phyloP scores from a whole-genome alignment of 2,329 filamentous ascomycete species.

The Botryotinia convoluta region DNA sequence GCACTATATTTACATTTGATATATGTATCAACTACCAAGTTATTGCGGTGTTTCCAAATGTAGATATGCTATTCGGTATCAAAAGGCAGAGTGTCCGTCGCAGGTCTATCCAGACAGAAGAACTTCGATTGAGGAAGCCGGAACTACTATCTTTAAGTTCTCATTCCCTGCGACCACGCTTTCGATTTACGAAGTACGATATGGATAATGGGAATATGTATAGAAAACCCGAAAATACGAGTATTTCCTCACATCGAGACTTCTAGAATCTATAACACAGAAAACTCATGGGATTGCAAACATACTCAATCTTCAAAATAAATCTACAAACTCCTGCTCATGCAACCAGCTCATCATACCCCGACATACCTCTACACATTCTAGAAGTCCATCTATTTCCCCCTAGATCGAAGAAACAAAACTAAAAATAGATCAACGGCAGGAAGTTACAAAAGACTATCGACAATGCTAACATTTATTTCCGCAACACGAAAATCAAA shows the following conservation, averaged over 20 bases:
- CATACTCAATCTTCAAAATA: neutral
- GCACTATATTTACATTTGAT: neutral
- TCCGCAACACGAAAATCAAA: neutral
- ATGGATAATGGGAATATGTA: neutral
- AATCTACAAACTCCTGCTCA: neutral
- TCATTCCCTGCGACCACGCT: neutral
- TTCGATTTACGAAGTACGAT: neutral
- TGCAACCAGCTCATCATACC: neutral
- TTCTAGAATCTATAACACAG: neutral
- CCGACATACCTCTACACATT: neutral
- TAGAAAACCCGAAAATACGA: neutral
- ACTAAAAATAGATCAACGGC: neutral
- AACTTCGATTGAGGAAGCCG: neutral
- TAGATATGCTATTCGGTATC: neutral
- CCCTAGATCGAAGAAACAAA: neutral
- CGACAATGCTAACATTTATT: neutral
- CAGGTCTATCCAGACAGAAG: neutral
- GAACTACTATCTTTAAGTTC: neutral
- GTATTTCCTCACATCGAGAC: neutral
- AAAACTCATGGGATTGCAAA: neutral
- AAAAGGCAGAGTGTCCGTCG: neutral
- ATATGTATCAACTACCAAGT: fast-evolving
- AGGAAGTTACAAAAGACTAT: neutral
- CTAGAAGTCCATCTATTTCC: neutral
- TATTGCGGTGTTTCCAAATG: neutral